A percentile compares a stretch with the other conserved stretches of the same genome.
Conservation (phyloP, 1,284 basidiomycete genomes). For the Rhizoctonia solani region DNA sequence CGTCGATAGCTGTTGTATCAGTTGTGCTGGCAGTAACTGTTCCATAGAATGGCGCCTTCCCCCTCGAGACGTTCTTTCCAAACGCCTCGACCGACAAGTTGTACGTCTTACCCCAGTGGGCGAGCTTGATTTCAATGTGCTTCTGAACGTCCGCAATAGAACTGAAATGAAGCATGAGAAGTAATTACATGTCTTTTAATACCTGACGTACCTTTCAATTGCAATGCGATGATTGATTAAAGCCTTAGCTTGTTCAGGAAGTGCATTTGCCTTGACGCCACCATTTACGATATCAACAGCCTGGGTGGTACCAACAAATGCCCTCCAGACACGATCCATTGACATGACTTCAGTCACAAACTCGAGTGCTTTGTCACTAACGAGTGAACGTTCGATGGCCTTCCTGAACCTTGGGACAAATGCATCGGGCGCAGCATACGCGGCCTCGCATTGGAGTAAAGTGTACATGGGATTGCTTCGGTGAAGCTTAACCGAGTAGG, state of each 20-base stretch:
- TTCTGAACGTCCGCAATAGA: conserved; percentile 52
- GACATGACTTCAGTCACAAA: conserved; percentile 51
- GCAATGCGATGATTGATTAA: conserved; percentile 65
- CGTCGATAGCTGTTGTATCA: conserved; percentile 53
- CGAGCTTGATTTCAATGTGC: conserved; percentile 52
- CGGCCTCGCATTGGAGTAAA: conserved; percentile 26
- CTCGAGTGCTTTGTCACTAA: conserved; percentile 6
- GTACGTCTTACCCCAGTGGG: conserved; percentile 51
- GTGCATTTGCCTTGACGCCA: conserved; percentile 68
- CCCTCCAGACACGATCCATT: conserved; percentile 43
- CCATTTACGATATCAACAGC: conserved; percentile 68
- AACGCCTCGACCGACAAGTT: conserved; percentile 62
- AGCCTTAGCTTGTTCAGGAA: conserved; percentile 60
- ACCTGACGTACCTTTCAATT: conserved; percentile 49
- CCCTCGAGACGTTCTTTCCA: conserved; percentile 43
- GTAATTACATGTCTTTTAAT: neutral
- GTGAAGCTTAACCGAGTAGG: neutral
- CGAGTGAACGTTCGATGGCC: conserved; percentile 50
- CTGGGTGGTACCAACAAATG: conserved; percentile 65
- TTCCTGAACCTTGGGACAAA: conserved; percentile 54
- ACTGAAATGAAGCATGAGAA: conserved; percentile 42
- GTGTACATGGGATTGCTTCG: conserved; percentile 25
- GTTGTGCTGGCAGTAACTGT: conserved; percentile 48
- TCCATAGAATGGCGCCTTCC: conserved; percentile 40
- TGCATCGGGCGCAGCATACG: conserved; percentile 18